Percentiles rank a stretch among this genome's conserved stretches.
phyloP scores from a whole-genome alignment of 2,329 filamentous ascomycete genomes.

The Teratosphaeria epicoccoides region DNA sequence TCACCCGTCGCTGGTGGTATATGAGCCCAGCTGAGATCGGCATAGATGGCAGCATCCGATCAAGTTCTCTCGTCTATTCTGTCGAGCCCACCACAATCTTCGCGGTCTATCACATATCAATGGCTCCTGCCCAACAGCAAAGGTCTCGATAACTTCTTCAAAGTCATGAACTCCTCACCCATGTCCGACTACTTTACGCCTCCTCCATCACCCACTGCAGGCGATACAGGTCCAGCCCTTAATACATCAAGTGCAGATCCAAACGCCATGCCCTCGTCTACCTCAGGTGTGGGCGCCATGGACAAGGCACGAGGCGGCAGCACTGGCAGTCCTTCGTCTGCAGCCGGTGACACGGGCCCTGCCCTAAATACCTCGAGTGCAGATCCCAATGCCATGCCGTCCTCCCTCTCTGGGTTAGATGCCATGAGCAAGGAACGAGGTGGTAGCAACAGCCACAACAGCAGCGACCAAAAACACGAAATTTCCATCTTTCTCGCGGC shows the following conservation, averaged over 20 bases:
- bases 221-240: slow-evolving; percentile 29
- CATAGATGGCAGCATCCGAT: slow-evolving; percentile 66
- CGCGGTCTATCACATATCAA: slow-evolving; percentile 56
- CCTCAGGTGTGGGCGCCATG: slow-evolving; percentile 22
- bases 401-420: slow-evolving; percentile 24
- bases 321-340: neutral
- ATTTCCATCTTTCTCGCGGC: slow-evolving; percentile 74
- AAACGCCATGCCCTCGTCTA: slow-evolving; percentile 30
- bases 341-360: slow-evolving; percentile 24
- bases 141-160: slow-evolving; percentile 55
- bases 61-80: slow-evolving; percentile 56
- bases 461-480: slow-evolving; percentile 41
- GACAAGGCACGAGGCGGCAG: neutral
- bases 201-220: slow-evolving; percentile 26
- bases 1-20: neutral
- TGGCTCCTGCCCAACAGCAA: slow-evolving; percentile 71
- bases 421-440: neutral
- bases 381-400: slow-evolving; percentile 34
- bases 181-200: slow-evolving; percentile 41
- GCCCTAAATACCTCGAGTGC: slow-evolving; percentile 33
- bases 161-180: slow-evolving; percentile 32
- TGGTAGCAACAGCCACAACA: neutral
- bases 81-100: slow-evolving; percentile 40
- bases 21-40: neutral
- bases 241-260: slow-evolving; percentile 34